These are phyloP conservation scores for Pisolithus thermaeus DNA, from an alignment of 1,284 basidiomycete genomes.

Conservation along the genomic window DNA sequence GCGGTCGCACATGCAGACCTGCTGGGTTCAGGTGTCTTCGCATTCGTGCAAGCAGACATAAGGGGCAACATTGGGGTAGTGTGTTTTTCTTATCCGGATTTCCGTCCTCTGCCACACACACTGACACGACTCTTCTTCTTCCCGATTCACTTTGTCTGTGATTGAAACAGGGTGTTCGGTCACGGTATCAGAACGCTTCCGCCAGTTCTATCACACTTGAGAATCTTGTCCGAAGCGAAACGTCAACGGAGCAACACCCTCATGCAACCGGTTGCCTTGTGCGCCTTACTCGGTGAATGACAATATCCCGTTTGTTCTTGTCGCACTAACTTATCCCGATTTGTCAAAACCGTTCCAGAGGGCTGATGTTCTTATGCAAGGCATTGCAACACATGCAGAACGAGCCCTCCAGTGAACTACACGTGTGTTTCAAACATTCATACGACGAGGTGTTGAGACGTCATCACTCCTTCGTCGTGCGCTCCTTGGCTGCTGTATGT, in stretches of 20 bases:
- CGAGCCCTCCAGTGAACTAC: constrained; percentile 68
- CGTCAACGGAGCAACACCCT: constrained; percentile 37
- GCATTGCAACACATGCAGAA: constrained; percentile 75
- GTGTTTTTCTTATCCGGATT: constrained; percentile 25
- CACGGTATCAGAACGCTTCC: constrained; percentile 54
- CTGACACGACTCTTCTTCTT: neutral
- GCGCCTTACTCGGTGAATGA: constrained; percentile 70
- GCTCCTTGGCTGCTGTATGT: constrained; percentile 79
- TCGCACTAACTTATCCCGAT: constrained; percentile 5
- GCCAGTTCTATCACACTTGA: constrained; percentile 71
- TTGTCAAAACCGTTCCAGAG: constrained; percentile 13
- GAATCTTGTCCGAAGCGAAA: constrained; percentile 66
- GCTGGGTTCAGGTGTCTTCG: constrained; percentile 83
- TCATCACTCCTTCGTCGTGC: constrained; percentile 82
- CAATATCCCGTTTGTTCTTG: constrained; percentile 9
- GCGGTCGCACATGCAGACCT: constrained; percentile 45
- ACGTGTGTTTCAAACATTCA: constrained; percentile 79
- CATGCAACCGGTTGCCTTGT: constrained; percentile 64
- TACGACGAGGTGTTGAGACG: constrained; percentile 83
- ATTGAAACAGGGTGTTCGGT: constrained; percentile 68
- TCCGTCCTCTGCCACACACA: constrained; percentile 5
- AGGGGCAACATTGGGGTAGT: constrained; percentile 79
- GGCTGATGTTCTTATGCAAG: constrained; percentile 28
- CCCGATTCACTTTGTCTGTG: constrained; percentile 9
- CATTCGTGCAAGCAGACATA: constrained; percentile 88